Evolutionary conservation across 768 basidiomycete genomes (phyloP).

Genomic region (Udeniomyces megalosporus): DNA sequence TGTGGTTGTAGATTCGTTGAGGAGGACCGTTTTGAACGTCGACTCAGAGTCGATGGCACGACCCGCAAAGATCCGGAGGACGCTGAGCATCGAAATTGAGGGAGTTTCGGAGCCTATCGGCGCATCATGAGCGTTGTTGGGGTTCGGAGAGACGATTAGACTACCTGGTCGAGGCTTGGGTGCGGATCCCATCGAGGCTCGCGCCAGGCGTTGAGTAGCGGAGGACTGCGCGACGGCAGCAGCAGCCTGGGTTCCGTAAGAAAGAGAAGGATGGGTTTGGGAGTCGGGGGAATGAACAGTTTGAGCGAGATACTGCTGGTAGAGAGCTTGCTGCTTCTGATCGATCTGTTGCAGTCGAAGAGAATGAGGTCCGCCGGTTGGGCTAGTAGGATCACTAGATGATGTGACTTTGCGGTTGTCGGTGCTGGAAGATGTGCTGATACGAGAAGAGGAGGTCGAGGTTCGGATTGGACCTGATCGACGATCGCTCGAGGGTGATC

Average conservation of each 20-base stretch:
- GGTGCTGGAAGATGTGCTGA: neutral
- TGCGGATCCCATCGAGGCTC: conserved; percentile 2
- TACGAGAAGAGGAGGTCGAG: neutral
- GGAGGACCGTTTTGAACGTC: conserved; percentile 92
- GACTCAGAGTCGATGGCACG: conserved; percentile 79
- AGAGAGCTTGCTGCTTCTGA: conserved; percentile 71
- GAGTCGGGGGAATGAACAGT: conserved; percentile 51
- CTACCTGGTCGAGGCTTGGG: conserved; percentile 22
- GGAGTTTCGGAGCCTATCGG: conserved; percentile 32
- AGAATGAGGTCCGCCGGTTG: conserved; percentile 32
- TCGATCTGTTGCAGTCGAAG: conserved; percentile 67
- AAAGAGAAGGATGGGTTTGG: conserved; percentile 43
- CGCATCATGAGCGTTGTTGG: neutral
- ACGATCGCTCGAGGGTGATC: neutral
- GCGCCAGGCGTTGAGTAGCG: conserved; percentile 2
- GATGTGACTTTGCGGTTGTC: neutral
- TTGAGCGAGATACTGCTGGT: conserved; percentile 74
- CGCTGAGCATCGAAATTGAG: conserved; percentile 60
- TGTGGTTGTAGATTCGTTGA: conserved; percentile 71
- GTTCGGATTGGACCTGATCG: neutral
- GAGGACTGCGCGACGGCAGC: conserved; percentile 41
- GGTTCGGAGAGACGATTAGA: conserved; percentile 25
- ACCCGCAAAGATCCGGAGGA: conserved; percentile 91
- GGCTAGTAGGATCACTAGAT: neutral
- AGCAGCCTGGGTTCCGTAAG: conserved; percentile 61